A percentile compares a stretch with the other conserved stretches of the same genome.
Evolutionary conservation across 2,329 filamentous ascomycete genomes (phyloP).

Genomic region (Alternaria conjuncta): DNA sequence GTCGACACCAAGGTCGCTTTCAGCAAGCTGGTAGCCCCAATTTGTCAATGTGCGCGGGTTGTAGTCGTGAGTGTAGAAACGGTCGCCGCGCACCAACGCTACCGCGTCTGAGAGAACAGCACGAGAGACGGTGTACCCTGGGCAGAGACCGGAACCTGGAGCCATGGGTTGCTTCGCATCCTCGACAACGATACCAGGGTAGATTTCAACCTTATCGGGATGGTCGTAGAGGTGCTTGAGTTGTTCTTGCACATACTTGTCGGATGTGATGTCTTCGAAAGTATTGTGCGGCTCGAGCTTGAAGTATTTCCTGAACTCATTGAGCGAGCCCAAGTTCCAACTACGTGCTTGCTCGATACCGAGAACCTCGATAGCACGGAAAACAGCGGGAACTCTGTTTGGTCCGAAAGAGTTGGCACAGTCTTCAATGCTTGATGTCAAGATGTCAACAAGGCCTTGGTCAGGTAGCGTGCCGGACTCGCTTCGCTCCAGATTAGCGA

Average conservation of each 20-base stretch:
- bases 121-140: conserved; percentile 77
- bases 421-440: conserved; percentile 75
- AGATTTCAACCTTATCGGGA: conserved; percentile 80
- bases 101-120: conserved; percentile 81
- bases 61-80: conserved; percentile 79
- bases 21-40: conserved; percentile 80
- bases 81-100: conserved; percentile 76
- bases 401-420: conserved; percentile 66
- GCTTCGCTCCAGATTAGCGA: conserved; percentile 70
- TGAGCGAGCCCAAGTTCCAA: conserved; percentile 80
- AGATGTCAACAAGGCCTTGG: conserved; percentile 75
- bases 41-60: conserved; percentile 76
- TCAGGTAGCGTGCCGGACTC: conserved; percentile 74
- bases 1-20: conserved; percentile 75
- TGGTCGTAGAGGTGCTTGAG: conserved; percentile 70
- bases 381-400: conserved; percentile 73
- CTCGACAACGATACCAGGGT: conserved; percentile 78
- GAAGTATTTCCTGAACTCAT: conserved; percentile 86
- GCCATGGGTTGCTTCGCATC: conserved; percentile 74
- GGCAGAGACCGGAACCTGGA: conserved; percentile 73
- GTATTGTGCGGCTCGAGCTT: conserved; percentile 75
- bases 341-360: conserved; percentile 78
- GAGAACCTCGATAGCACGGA: conserved; percentile 79
- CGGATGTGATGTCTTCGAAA: conserved; percentile 84
- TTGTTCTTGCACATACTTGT: conserved; percentile 71